Percentiles rank a stretch among this genome's conserved stretches.
phyloP scores from a whole-genome alignment of 2,329 filamentous ascomycete species.

The Elsinoe fawcettii region DNA sequence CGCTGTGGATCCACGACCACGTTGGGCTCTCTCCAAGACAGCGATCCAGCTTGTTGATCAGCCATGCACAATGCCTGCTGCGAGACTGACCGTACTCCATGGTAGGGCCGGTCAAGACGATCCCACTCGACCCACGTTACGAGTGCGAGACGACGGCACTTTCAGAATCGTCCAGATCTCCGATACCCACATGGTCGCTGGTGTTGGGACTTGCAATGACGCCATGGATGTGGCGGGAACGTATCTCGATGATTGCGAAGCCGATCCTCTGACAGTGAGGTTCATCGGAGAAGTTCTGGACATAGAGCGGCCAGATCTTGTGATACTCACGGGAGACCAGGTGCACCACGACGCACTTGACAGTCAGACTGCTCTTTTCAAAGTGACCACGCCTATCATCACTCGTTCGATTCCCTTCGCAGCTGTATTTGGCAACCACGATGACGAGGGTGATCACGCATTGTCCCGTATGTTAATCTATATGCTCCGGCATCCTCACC shows the following conservation, averaged over 20 bases:
- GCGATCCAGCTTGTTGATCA: slow-evolving; percentile 62
- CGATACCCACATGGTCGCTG: slow-evolving; percentile 87
- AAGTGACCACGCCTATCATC: slow-evolving; percentile 76
- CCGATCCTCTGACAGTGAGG: slow-evolving; percentile 82
- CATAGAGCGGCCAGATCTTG: slow-evolving; percentile 86
- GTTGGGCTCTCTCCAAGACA: slow-evolving; percentile 72
- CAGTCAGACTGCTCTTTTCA: slow-evolving; percentile 89
- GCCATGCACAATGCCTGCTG: slow-evolving; percentile 55
- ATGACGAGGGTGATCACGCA: slow-evolving; percentile 61
- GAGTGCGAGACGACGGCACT: slow-evolving; percentile 78
- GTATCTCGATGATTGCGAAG: slow-evolving; percentile 73
- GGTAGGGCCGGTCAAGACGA: slow-evolving; percentile 52
- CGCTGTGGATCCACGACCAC: slow-evolving; percentile 77
- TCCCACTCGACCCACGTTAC: slow-evolving; percentile 55
- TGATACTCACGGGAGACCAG: slow-evolving; percentile 87
- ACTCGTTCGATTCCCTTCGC: slow-evolving; percentile 86
- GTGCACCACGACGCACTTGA: slow-evolving; percentile 91
- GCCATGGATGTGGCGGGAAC: slow-evolving; percentile 62
- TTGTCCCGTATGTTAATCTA: background rate
- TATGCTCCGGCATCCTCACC: slow-evolving; percentile 33
- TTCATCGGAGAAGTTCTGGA: slow-evolving; percentile 82
- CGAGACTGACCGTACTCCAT: slow-evolving; percentile 69
- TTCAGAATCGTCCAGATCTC: slow-evolving; percentile 97
- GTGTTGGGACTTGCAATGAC: slow-evolving; percentile 76
- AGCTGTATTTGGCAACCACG: slow-evolving; percentile 94